phyloP scores from a whole-genome alignment of 2,329 filamentous ascomycete genomes.

The Aureobasidium sp. region DNA sequence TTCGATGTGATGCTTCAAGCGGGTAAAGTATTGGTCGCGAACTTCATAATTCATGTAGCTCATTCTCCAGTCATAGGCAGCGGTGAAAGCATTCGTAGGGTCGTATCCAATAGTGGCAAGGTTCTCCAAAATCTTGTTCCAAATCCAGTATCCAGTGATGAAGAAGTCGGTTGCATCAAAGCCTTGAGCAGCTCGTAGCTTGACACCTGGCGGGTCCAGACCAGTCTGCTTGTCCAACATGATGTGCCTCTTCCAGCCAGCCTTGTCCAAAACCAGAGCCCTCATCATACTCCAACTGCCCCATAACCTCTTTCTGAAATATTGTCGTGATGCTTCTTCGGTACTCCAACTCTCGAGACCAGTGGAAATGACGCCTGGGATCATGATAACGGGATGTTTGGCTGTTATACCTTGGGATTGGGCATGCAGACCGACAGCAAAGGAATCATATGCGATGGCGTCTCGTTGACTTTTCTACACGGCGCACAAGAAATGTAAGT shows the following conservation, averaged over 20 bases:
- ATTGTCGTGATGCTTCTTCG: slow-evolving; percentile 71
- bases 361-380: slow-evolving; percentile 94
- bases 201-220: slow-evolving; percentile 81
- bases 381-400: slow-evolving; percentile 88
- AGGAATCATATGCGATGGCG: slow-evolving; percentile 85
- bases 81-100: slow-evolving; percentile 65
- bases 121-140: slow-evolving; percentile 98
- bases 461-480: slow-evolving; percentile 75
- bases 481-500: slow-evolving; percentile 16
- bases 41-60: slow-evolving; percentile 84
- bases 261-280: slow-evolving; percentile 85
- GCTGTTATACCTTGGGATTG: slow-evolving; percentile 72
- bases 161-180: slow-evolving; percentile 98
- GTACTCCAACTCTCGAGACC: slow-evolving; percentile 97
- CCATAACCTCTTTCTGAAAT: slow-evolving; percentile 93
- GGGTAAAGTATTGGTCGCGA: slow-evolving; percentile 88
- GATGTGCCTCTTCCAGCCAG: slow-evolving; percentile 89
- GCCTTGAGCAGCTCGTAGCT: slow-evolving; percentile 85
- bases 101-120: slow-evolving; percentile 94
- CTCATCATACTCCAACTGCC: slow-evolving; percentile 99
- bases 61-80: slow-evolving; percentile 84
- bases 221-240: slow-evolving; percentile 93
- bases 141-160: slow-evolving; percentile 88
- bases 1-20: slow-evolving; percentile 86
- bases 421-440: slow-evolving; percentile 80